Conservation (phyloP, 352 stramenopile genomes). For the Pythium aphanidermatum region DNA sequence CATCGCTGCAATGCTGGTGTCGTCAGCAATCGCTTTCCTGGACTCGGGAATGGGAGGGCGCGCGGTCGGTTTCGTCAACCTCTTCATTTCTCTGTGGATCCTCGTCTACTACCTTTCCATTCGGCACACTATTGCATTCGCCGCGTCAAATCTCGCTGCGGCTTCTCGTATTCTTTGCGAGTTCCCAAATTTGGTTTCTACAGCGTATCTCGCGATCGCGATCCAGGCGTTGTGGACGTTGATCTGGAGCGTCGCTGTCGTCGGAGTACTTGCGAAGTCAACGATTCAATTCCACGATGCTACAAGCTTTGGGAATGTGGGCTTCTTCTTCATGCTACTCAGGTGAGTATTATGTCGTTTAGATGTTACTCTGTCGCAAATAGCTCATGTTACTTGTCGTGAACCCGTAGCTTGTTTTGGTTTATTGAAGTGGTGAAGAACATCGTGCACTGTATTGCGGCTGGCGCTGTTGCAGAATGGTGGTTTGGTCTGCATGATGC, state of each 20-base stretch:
- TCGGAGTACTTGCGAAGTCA: slow-evolving; percentile 64
- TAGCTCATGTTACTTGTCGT: not conserved
- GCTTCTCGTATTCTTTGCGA: slow-evolving; percentile 66
- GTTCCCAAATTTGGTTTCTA: slow-evolving; percentile 65
- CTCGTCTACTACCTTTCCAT: slow-evolving; percentile 61
- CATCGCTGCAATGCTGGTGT: slow-evolving; percentile 46
- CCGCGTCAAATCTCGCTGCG: slow-evolving; percentile 65
- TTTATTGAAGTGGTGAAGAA: slow-evolving; percentile 83
- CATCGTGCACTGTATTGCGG: slow-evolving; percentile 79
- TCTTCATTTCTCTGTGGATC: slow-evolving; percentile 66
- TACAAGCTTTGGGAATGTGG: slow-evolving; percentile 58
- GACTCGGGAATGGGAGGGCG: slow-evolving; percentile 69
- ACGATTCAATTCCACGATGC: slow-evolving; percentile 42
- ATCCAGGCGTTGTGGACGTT: slow-evolving; percentile 66
- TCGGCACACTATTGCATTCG: slow-evolving; percentile 69
- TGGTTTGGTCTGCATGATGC: slow-evolving; percentile 73
- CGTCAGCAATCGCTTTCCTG: slow-evolving; percentile 49
- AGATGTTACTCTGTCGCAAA: not conserved
- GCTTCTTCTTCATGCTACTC: slow-evolving; percentile 83
- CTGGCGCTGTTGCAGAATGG: slow-evolving; percentile 78
- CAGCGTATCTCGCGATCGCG: slow-evolving; percentile 56
- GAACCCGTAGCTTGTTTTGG: slow-evolving; percentile 61
- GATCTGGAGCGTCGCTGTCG: slow-evolving; percentile 67
- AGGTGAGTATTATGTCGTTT: slow-evolving; percentile 31
- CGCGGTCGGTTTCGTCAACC: slow-evolving; percentile 75